Percentiles rank a stretch among this genome's conserved stretches.
Evolutionary conservation across 768 basidiomycete genomes (phyloP).

Genomic region (Cantharellus cinnabarinus): DNA sequence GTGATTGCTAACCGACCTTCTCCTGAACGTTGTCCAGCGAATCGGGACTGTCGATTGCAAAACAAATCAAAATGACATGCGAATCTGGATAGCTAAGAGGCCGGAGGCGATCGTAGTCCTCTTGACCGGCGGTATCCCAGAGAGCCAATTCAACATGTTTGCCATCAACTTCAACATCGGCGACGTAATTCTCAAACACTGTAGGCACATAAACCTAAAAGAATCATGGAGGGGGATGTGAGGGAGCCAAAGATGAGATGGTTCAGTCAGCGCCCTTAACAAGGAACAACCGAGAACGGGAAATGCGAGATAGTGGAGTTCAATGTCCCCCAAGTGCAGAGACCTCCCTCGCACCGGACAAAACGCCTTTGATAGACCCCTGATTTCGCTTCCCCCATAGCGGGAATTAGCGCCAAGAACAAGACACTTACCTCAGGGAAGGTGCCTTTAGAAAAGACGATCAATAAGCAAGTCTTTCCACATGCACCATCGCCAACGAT

Average conservation of each 20-base stretch:
- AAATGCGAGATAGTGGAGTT: not conserved
- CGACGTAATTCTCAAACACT: slow-evolving; percentile 99
- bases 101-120: slow-evolving; percentile 96
- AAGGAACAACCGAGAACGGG: not conserved
- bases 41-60: slow-evolving; percentile 93
- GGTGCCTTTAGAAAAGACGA: slow-evolving; percentile 90
- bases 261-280: not conserved
- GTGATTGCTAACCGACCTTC: slow-evolving; percentile 42
- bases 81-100: slow-evolving; percentile 97
- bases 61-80: slow-evolving; percentile 99
- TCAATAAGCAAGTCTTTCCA: slow-evolving; percentile 91
- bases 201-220: slow-evolving; percentile 93
- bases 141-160: slow-evolving; percentile 96
- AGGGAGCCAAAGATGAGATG: not conserved
- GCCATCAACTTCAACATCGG: slow-evolving; percentile 94
- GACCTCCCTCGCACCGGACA: no score
- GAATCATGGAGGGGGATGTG: not conserved
- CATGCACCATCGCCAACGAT: slow-evolving; percentile 98
- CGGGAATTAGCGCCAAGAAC: not conserved
- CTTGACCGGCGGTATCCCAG: slow-evolving; percentile 99
- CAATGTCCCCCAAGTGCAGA: not conserved
- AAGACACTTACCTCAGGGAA: slow-evolving; percentile 60
- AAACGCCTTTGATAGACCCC: not conserved
- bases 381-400: not conserved
- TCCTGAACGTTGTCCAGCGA: slow-evolving; percentile 99